Base-by-base conservation (phyloP, 2,329 filamentous ascomycete species). In the Pseudovirgaria hyperparasitica region DNA sequence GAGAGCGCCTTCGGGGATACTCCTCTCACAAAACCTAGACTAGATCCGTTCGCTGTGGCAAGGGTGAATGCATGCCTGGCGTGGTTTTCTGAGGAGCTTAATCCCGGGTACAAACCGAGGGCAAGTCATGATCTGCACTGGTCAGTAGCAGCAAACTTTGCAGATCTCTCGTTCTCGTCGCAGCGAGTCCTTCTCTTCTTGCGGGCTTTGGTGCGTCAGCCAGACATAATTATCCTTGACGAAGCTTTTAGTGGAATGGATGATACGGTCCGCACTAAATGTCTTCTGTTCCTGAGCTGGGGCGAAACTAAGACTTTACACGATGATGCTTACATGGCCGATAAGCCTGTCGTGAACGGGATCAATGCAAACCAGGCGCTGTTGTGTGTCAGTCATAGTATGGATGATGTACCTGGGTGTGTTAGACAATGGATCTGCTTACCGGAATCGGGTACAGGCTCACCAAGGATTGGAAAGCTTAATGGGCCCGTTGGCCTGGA, bases 1-100 rank as follows among this genome's bases (percentile, higher is more conserved):
- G 82, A 90, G 47, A 87, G 77, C 26, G 85, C 87, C 0, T 96
- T 84, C 77, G 78, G 85, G 2, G 82, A 92, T 31, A 93, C 90
- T 0, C 92, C 92, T 39, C 65, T 79, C 10, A 67, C 74, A 2
- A 72, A 66, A 34, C 77, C 90, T 0, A 67, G 60, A 22, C 58
- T 96, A 1, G 65, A 72, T 19, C 47, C 58, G 1, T 55, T 67
- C 7, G 70, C 72, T 0, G 61, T 60, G 15, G 55, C 56, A 2
- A 68, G 71, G 26, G 72, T 93, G 0, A 72, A 82, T 25, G 71
- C 75, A 0, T 70, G 70, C 12, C 63, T 98, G 17, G 57, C 59
- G 10, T 86, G 78, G 72, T 98, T 96, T 49, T 71, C 76, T 36
- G 50, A 63, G 0, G 85, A 94, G 43, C 60, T 94, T n/a, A 72